These are phyloP conservation scores for Coelastrella sp. DNA, from an alignment of 139 green algal genomes.

Conservation along the genomic window DNA sequence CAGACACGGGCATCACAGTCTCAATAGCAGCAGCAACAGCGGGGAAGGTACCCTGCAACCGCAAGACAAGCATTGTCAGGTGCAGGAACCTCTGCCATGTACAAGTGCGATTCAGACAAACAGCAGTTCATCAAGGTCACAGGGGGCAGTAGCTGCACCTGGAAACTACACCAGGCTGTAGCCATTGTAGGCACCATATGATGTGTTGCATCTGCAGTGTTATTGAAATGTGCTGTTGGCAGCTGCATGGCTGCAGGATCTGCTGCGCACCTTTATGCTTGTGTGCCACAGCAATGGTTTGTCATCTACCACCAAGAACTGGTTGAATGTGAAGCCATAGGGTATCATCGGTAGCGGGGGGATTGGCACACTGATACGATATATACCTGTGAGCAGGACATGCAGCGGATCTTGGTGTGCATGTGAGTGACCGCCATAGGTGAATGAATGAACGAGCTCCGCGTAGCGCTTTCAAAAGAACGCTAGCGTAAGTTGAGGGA, in stretches of 20 bases:
- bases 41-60: not conserved
- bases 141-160: not conserved
- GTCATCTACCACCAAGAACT: constrained; percentile 13
- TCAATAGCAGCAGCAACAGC: not conserved
- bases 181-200: no score
- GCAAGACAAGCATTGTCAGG: no score
- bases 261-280: constrained; percentile 5
- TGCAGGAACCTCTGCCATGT: no score
- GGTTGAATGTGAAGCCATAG: not conserved
- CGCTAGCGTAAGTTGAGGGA: no score
- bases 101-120: not conserved
- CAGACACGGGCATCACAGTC: not conserved
- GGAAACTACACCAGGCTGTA: not conserved
- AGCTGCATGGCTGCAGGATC: no score
- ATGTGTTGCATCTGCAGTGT: no score
- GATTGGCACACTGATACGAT: not conserved
- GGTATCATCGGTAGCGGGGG: not conserved
- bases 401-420: not conserved
- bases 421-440: no score
- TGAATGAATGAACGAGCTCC: no score
- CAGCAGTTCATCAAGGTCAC: not conserved
- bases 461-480: no score
- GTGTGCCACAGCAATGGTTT: constrained; percentile 24
- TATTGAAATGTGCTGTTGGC: no score
- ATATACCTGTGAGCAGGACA: not conserved